These are phyloP conservation scores for Daldinia bambusicola DNA, from an alignment of 495 filamentous ascomycete species.

Conservation along the genomic window DNA sequence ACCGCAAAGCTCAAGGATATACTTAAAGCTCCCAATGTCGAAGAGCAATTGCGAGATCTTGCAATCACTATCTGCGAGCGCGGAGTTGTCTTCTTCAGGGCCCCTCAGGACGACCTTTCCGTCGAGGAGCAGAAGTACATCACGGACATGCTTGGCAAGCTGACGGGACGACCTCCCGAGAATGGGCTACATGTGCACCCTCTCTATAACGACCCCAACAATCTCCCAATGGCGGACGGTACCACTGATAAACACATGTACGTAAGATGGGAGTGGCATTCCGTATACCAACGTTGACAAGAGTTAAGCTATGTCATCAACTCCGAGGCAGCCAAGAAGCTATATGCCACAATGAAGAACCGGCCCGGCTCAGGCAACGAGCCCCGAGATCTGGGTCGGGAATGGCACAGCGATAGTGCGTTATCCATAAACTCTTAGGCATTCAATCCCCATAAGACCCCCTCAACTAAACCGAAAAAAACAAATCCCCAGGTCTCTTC, in stretches of 20 bases:
- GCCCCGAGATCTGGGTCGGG: slow-evolving; percentile 52
- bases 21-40: slow-evolving; percentile 69
- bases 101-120: slow-evolving; percentile 52
- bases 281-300: neutral
- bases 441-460: neutral
- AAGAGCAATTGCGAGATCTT: slow-evolving; percentile 72
- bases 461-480: neutral
- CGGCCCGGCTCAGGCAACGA: slow-evolving; percentile 42
- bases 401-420: slow-evolving; percentile 60
- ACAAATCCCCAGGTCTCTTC: slow-evolving; percentile 42
- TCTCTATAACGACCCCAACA: slow-evolving; percentile 56
- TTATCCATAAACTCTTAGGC: neutral
- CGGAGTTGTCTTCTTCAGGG: slow-evolving; percentile 70
- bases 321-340: slow-evolving; percentile 56
- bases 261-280: neutral
- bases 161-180: slow-evolving; percentile 55
- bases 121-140: slow-evolving; percentile 55
- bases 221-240: slow-evolving; percentile 55
- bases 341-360: slow-evolving; percentile 57
- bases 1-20: slow-evolving; percentile 67
- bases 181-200: slow-evolving; percentile 58
- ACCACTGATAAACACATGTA: slow-evolving; percentile 53
- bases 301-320: slow-evolving; percentile 57
- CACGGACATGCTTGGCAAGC: slow-evolving; percentile 52
- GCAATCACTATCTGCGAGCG: slow-evolving; percentile 66